Conservation (phyloP, 2,329 filamentous ascomycete genomes). For the Chaetomium sp. region DNA sequence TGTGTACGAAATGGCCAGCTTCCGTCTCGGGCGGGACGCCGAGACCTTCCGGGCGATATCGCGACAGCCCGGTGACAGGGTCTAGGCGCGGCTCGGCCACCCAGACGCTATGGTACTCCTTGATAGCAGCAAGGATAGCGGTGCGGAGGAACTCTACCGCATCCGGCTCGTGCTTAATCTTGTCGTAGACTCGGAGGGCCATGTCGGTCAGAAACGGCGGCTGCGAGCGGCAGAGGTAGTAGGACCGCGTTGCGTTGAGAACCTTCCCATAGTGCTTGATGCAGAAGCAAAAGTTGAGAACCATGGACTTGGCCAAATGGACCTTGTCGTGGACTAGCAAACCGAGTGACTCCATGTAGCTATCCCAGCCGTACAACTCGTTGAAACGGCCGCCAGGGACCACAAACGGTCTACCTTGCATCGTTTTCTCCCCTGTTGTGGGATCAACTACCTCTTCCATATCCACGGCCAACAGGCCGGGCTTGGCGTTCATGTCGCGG, state of each 20-base stretch:
- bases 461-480: conserved; percentile 80
- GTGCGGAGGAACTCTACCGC: conserved; percentile 73
- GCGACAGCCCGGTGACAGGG: conserved; percentile 68
- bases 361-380: conserved; percentile 97
- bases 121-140: conserved; percentile 85
- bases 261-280: conserved; percentile 99
- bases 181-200: conserved; percentile 87
- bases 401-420: conserved; percentile 85
- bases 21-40: conserved; percentile 92
- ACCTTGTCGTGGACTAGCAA: conserved; percentile 78
- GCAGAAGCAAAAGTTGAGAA: conserved; percentile 94
- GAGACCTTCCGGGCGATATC: conserved; percentile 75
- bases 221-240: conserved; percentile 91
- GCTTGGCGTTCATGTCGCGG: conserved; percentile 75
- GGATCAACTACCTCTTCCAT: conserved; percentile 72
- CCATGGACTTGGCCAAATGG: conserved; percentile 88
- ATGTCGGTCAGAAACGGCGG: conserved; percentile 97
- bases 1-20: conserved; percentile 75
- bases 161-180: conserved; percentile 79
- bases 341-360: conserved; percentile 94
- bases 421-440: conserved; percentile 60
- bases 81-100: conserved; percentile 72
- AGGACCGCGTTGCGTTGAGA: conserved; percentile 90
- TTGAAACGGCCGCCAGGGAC: conserved; percentile 97
- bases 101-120: conserved; percentile 92